These are phyloP conservation scores for Heritiera littoralis DNA, from an alignment of 345 rosid genomes.

Conservation along the genomic window DNA sequence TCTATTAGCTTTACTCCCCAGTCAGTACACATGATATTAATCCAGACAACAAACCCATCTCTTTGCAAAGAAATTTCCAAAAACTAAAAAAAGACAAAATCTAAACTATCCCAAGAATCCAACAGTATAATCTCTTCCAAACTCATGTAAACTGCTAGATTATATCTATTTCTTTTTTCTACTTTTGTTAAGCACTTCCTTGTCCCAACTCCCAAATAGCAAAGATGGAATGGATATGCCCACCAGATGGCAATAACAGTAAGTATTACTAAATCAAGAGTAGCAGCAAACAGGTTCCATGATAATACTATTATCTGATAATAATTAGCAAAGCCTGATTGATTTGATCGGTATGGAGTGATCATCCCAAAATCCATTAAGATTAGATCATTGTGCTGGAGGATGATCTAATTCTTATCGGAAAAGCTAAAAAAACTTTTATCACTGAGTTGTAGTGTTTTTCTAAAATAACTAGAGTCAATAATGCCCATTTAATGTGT, in stretches of 20 bases:
- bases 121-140: not conserved
- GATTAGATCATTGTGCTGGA: no score
- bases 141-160: conserved; percentile 1
- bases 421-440: no score
- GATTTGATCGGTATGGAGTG: not conserved
- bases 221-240: not conserved
- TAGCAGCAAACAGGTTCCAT: not conserved
- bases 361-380: no score
- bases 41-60: no score
- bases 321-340: not conserved
- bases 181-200: not conserved
- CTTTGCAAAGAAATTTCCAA: not conserved
- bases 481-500: no score
- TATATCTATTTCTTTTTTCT: not conserved
- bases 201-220: not conserved
- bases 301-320: not conserved
- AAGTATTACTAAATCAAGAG: not conserved
- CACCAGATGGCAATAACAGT: not conserved
- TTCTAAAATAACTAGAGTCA: no score
- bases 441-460: no score
- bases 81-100: not conserved
- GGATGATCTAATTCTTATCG: no score
- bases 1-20: not conserved
- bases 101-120: not conserved
- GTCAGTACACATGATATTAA: not conserved